Conservation (phyloP, 129 eudicot genomes). For the Pittosporum tobira region DNA sequence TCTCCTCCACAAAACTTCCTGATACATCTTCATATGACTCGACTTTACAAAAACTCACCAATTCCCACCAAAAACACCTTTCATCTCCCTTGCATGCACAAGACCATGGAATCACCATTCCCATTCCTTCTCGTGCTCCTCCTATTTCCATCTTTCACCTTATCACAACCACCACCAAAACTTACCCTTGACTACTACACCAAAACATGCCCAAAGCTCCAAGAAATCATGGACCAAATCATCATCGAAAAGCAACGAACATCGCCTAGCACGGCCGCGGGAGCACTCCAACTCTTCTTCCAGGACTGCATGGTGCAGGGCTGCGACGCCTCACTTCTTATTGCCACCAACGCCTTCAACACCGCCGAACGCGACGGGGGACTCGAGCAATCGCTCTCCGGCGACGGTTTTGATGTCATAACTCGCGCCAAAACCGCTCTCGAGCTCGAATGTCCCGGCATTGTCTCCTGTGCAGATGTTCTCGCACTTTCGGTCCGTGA, state of each 20-base stretch:
- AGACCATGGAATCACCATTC: slow-evolving; percentile 11
- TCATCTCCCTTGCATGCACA: neutral
- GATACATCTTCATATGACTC: too few species aligned
- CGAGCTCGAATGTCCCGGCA: slow-evolving; percentile 45
- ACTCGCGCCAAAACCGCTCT: slow-evolving; percentile 37
- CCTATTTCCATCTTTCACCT: neutral
- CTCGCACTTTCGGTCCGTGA: slow-evolving; percentile 39
- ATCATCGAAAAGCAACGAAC: slow-evolving; percentile 28
- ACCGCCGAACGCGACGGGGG: slow-evolving; percentile 41
- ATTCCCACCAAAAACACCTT: neutral
- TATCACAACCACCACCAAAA: slow-evolving; percentile 6
- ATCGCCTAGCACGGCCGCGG: slow-evolving; percentile 51
- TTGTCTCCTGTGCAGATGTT: slow-evolving; percentile 49
- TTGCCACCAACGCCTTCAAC: slow-evolving; percentile 30
- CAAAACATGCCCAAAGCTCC: slow-evolving; percentile 36
- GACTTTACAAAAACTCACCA: neutral
- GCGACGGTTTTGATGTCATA: slow-evolving; percentile 36
- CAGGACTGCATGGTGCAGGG: slow-evolving; percentile 55
- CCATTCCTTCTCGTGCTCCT: slow-evolving; percentile 5
- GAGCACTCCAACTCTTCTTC: slow-evolving; percentile 48
- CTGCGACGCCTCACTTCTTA: slow-evolving; percentile 48
- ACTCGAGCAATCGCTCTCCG: slow-evolving; percentile 34
- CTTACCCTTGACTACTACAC: slow-evolving; percentile 35
- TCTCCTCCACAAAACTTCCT: too few species aligned
- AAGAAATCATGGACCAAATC: slow-evolving; percentile 17